Base-by-base conservation (phyloP, 2,329 filamentous ascomycete genomes). In the Sclerotinia nivalis region DNA sequence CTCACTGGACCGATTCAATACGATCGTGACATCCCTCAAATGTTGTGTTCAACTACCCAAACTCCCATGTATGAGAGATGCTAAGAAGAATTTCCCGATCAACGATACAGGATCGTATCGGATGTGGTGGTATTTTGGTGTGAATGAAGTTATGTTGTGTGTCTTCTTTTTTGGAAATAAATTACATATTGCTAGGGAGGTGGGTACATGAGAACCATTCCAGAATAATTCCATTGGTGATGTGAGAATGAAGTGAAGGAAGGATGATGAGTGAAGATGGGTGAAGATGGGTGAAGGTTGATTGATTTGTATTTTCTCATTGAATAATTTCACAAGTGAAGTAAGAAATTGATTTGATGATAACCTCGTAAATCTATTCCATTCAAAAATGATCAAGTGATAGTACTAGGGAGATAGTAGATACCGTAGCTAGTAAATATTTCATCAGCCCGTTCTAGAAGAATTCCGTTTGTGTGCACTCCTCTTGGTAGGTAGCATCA, bases 1-100 rank as follows among this genome's bases (percentile, higher is more conserved):
- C 31, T 62, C 45, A 62, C 60, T 49, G 59, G 59, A 50, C 60
- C 60, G 60, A 62, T 62, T 2, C 12, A 62, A 37, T 49, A 37
- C 60, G 60, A 62, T 62, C 4, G 45, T 31, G 28, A 34, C 28
- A 62, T 62, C 28, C 45, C 22, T 37, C 12, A 37, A 6, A 37
- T 37, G 60, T 18, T 4, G 60, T 62, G 60, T 62, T 62, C 22
- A 15, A 6, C 7, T 18, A 12, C 12, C n/a, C 6, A 2, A 5
- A 62, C n/a, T 0, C 28, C 40, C 22, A 18, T 62, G 40, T n/a
- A 62, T 25, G 28, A 37, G 60, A 62, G 60, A 62, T 62, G 60
- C 31, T 6, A 18, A 37, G 45, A 37, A 62, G 60, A 50, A 50
- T 50, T 62, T 50, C 60, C 60, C 60, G 60, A 62, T 62, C 45